Evolutionary conservation across 73 alveolate species (phyloP), one percentile per base, ranked within the genome.

Genomic region (Uronychia binucleata): DNA sequence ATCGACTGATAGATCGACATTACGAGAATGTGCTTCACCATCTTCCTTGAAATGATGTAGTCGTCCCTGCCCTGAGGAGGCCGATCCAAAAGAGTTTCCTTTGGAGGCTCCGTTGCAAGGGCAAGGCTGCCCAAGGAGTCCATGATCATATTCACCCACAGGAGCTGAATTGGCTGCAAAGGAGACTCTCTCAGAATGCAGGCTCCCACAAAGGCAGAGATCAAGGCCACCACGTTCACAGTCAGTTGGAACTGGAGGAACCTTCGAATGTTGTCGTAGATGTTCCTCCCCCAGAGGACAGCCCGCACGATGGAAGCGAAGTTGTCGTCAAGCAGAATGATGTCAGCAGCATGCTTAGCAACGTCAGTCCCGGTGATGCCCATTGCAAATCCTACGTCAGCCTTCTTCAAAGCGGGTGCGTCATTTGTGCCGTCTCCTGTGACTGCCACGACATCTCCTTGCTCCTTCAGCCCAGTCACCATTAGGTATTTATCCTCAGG

Each of bases 391-490:
- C 99, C 99, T 31, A 98, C 97, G 93, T 98, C 99, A 31, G 99
- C 96, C 82, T 94, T 94, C 59, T 92, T 97, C 59, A 98, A 80
- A 33, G 99, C 99, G 28, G 99, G 99, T 14, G 99, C 99, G 91
- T 98, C 99, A 92, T 96, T 97, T 1, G 99, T 97, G 26, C 99
- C 99, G 80, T 98, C 99, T 19, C 99, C 99, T 31, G 99, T 98
- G 76, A 98, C 99, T 58, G 99, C 99, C 8, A 97, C 99, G 26
- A 97, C 98, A 78, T 93, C 93, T 0, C 98, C 99, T 87, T 93
- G 80, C 33, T 95, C 97, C 86, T 94, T 95, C 33, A 98, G 94
- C 74, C 99, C 99, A 57, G 94, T 92, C 1, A 97, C 99, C 28
- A 98, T 94, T 59, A 97, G 94, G 84, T 97, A 95, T 86, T 98